phyloP scores from a whole-genome alignment of 1,284 basidiomycete species.

The Kwoniella shivajii region DNA sequence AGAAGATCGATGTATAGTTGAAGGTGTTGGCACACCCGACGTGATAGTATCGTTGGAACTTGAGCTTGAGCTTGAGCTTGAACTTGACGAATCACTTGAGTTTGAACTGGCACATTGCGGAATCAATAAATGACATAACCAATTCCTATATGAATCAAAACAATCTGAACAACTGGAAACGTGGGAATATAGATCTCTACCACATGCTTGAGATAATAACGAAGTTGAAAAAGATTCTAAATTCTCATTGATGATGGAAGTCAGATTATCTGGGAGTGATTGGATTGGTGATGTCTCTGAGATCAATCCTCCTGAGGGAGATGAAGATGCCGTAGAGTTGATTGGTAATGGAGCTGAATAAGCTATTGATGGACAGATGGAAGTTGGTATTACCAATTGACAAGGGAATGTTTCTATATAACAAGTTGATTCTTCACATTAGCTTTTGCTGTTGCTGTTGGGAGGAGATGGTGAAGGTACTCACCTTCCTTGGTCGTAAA shows the following conservation, averaged over 20 bases:
- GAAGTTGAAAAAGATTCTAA: constrained; percentile 73
- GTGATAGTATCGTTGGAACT: constrained; percentile 6
- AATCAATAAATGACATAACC: constrained; percentile 74
- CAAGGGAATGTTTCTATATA: constrained; percentile 67
- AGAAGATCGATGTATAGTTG: constrained; percentile 56
- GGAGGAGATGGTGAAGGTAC: constrained; percentile 1
- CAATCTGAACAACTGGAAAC: constrained; percentile 76
- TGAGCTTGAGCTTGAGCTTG: constrained; percentile 40
- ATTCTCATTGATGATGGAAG: constrained; percentile 61
- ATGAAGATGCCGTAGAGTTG: constrained; percentile 39
- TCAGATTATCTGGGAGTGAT: constrained; percentile 61
- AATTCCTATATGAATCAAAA: constrained; percentile 70
- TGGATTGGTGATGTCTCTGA: constrained; percentile 58
- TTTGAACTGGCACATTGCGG: constrained; percentile 63
- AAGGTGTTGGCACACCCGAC: constrained; percentile 13
- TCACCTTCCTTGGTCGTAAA: constrained; percentile 50
- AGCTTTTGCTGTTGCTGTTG: not conserved
- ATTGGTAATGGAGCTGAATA: constrained; percentile 68
- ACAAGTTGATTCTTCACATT: not conserved
- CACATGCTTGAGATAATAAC: constrained; percentile 72
- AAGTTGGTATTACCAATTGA: constrained; percentile 68
- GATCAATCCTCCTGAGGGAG: constrained; percentile 37
- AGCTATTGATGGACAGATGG: constrained; percentile 70
- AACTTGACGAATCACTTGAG: constrained; percentile 55
- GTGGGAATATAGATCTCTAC: constrained; percentile 76